phyloP scores from a whole-genome alignment of 169 alveolate genomes.

The Babesia bigemina region DNA sequence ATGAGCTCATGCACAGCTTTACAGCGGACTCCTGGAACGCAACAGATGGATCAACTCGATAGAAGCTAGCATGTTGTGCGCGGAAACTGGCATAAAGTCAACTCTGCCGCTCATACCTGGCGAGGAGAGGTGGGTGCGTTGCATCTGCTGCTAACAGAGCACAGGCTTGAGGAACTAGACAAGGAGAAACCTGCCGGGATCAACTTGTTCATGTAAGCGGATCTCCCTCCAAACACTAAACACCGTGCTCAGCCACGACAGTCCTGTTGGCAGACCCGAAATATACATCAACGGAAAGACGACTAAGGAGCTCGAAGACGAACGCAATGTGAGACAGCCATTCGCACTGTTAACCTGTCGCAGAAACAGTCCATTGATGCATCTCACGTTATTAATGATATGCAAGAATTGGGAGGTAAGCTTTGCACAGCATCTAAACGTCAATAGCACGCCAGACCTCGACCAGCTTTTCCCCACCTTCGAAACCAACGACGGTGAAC shows the following conservation, averaged over 20 bases:
- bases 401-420: conserved; percentile 39
- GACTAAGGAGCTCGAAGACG: conserved; percentile 69
- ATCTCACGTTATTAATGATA: conserved; percentile 1
- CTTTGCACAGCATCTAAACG: neutral
- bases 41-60: conserved; percentile 69
- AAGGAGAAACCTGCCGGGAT: conserved; percentile 58
- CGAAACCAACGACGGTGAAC: conserved; percentile 25
- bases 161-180: conserved; percentile 52
- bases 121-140: conserved; percentile 37
- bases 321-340: conserved; percentile 38
- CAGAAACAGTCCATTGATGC: conserved; percentile 49
- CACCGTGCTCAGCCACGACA: conserved; percentile 62
- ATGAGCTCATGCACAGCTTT: neutral
- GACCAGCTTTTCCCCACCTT: conserved; percentile 50
- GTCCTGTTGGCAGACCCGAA: conserved; percentile 74
- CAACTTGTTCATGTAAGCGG: conserved; percentile 59
- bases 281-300: conserved; percentile 77
- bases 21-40: conserved; percentile 57
- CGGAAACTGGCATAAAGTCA: conserved; percentile 45
- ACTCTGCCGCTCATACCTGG: conserved; percentile 60
- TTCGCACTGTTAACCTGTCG: neutral
- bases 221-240: neutral
- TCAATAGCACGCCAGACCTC: conserved; percentile 5
- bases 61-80: conserved; percentile 57
- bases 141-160: neutral